Conservation (phyloP, 108 stramenopile genomes). For the Skeletonema costatum region DNA sequence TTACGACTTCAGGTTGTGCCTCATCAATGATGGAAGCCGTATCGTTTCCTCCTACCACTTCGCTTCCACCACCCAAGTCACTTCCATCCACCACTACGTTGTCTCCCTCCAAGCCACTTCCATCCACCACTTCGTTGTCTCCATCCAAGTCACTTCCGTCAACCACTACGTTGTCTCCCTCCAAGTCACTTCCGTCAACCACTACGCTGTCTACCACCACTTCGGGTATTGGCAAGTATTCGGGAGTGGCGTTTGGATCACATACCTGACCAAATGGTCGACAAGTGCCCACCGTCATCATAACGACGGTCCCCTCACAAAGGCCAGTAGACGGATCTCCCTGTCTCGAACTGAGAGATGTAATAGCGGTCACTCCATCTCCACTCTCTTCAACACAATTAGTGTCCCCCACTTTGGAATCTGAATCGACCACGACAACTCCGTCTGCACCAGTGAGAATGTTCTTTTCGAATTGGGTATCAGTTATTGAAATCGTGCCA, state of each 20-base stretch:
- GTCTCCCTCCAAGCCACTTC: not conserved
- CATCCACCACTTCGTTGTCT: not conserved
- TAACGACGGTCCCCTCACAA: not conserved
- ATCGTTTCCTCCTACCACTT: not conserved
- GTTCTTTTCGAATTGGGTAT: slow-evolving; percentile 28
- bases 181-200: too few species aligned
- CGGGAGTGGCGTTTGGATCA: not conserved
- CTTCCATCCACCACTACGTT: not conserved
- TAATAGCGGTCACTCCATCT: not conserved
- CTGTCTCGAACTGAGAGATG: not conserved
- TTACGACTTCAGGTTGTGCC: not conserved
- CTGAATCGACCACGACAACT: slow-evolving; percentile 18
- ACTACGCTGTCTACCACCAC: too few species aligned
- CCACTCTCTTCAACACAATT: slow-evolving; percentile 20
- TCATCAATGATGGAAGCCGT: not conserved
- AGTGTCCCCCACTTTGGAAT: slow-evolving; percentile 14
- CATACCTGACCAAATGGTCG: not conserved
- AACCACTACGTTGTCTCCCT: too few species aligned
- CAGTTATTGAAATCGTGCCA: slow-evolving; percentile 29
- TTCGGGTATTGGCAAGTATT: too few species aligned
- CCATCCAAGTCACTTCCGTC: too few species aligned
- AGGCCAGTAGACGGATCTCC: not conserved
- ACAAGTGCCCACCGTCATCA: not conserved
- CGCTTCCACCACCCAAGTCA: not conserved
- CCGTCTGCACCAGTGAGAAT: slow-evolving; percentile 12